Percentiles rank a stretch among this genome's conserved stretches.
These are phyloP conservation scores for Hevea brasiliensis DNA, from an alignment of 345 rosid species.

Conservation along the genomic window DNA sequence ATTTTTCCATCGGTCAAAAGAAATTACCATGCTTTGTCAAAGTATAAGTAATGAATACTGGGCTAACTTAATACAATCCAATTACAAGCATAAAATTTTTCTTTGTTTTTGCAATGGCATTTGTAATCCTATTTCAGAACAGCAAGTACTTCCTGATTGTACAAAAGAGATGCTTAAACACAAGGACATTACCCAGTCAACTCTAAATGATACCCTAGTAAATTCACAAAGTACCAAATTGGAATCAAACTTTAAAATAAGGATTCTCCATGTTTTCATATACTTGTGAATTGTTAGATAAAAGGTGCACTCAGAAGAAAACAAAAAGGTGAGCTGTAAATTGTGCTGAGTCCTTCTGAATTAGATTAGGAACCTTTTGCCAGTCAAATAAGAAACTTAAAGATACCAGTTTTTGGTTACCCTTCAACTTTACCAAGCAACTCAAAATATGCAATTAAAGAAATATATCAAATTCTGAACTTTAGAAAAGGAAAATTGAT, in stretches of 20 bases:
- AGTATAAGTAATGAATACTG: not conserved
- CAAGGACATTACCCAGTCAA: not conserved
- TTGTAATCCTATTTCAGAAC: not conserved
- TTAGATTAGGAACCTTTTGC: not conserved
- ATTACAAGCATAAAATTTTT: not conserved
- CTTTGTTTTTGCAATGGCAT: not conserved
- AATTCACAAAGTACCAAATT: not conserved
- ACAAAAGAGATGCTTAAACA: not conserved
- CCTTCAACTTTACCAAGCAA: not conserved
- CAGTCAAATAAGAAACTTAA: not conserved
- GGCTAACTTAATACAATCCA: not conserved
- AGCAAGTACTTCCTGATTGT: not conserved
- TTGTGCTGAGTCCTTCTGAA: not conserved
- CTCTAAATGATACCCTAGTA: not conserved
- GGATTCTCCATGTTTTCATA: not conserved
- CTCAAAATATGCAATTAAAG: not conserved
- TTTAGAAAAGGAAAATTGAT: not conserved
- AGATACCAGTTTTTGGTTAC: not conserved
- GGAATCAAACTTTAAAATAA: not conserved
- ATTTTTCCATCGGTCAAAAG: no score
- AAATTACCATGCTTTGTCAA: not conserved
- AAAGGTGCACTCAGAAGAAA: not conserved
- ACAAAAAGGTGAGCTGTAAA: not conserved
- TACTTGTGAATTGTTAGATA: not conserved
- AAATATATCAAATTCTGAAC: not conserved